Conservation (phyloP, 257 asterid genomes). For the Capsicum baccatum region DNA sequence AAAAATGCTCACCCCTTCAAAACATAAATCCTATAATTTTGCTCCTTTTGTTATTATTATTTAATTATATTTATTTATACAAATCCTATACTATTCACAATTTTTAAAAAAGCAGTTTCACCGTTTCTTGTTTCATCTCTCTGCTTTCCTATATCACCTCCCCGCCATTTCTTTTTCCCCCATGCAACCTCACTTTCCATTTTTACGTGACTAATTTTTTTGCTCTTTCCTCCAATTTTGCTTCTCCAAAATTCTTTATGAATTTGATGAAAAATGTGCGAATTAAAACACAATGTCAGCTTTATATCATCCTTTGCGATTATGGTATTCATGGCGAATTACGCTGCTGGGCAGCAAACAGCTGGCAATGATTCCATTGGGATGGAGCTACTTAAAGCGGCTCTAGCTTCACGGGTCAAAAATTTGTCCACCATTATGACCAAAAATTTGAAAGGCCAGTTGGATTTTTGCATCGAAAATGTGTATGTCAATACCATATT, state of each 20-base stretch:
- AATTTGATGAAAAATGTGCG: slow-evolving; percentile 20
- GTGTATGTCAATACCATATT: slow-evolving; percentile 47
- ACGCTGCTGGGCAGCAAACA: not conserved
- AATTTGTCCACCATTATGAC: slow-evolving; percentile 53
- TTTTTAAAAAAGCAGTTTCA: slow-evolving; percentile 21
- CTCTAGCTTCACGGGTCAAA: slow-evolving; percentile 56
- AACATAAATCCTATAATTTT: too few species aligned
- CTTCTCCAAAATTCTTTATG: not conserved
- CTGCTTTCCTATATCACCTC: slow-evolving; percentile 61
- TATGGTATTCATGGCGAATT: slow-evolving; percentile 13
- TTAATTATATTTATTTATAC: not conserved
- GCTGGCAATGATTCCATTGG: slow-evolving; percentile 42
- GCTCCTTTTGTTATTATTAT: too few species aligned
- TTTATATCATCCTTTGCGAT: not conserved
- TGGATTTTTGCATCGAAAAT: slow-evolving; percentile 70
- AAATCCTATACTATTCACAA: not conserved
- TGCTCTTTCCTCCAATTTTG: not conserved
- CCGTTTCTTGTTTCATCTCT: slow-evolving; percentile 32
- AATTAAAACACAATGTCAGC: not conserved
- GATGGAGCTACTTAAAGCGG: slow-evolving; percentile 56
- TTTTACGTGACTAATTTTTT: not conserved
- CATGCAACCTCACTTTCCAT: not conserved
- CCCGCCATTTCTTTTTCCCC: slow-evolving; percentile 76
- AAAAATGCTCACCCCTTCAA: too few species aligned
- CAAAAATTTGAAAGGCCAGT: slow-evolving; percentile 52